Evolutionary conservation across 331 rosid species (phyloP).

Genomic region (Stylosanthes scabra): DNA sequence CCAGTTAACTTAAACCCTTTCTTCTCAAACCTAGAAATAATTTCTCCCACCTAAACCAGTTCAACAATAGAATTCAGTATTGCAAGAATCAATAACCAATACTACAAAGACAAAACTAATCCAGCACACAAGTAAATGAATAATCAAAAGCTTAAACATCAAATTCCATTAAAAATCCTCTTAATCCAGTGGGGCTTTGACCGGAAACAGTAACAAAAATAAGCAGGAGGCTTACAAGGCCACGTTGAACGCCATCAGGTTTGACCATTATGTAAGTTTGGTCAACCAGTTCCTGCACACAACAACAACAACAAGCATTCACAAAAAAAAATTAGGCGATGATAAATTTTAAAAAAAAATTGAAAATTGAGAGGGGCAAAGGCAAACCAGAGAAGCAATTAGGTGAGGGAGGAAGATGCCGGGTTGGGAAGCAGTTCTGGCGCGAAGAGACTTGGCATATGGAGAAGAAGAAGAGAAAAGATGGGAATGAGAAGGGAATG

Average conservation of each 20-base stretch:
- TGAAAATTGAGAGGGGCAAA: neutral
- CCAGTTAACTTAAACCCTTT: constrained; percentile 95
- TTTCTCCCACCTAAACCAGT: constrained; percentile 86
- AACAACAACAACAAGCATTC: constrained; percentile 15
- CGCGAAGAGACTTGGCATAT: constrained; percentile 51
- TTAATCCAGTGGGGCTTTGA: constrained; percentile 1
- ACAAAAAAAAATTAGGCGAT: constrained; percentile 16
- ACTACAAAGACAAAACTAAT: too few relatives aligned
- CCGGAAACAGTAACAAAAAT: constrained; percentile 11
- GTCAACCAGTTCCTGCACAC: constrained; percentile 82
- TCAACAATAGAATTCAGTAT: constrained; percentile 34
- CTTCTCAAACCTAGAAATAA: constrained; percentile 92
- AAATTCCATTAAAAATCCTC: neutral
- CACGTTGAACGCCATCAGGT: constrained; percentile 99
- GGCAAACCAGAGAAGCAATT: constrained; percentile 78
- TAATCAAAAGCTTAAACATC: constrained; percentile 8
- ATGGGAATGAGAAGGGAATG: constrained; percentile 75
- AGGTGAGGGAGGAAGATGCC: constrained; percentile 79
- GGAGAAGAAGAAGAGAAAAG: constrained; percentile 54
- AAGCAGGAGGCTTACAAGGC: constrained; percentile 62
- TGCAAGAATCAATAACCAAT: neutral
- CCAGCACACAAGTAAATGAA: neutral
- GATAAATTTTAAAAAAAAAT: too few relatives aligned
- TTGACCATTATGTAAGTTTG: constrained; percentile 95
- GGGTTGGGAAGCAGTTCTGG: constrained; percentile 45